phyloP scores from a whole-genome alignment of 2,329 filamentous ascomycete species.

The Trichophyton benhamiae region DNA sequence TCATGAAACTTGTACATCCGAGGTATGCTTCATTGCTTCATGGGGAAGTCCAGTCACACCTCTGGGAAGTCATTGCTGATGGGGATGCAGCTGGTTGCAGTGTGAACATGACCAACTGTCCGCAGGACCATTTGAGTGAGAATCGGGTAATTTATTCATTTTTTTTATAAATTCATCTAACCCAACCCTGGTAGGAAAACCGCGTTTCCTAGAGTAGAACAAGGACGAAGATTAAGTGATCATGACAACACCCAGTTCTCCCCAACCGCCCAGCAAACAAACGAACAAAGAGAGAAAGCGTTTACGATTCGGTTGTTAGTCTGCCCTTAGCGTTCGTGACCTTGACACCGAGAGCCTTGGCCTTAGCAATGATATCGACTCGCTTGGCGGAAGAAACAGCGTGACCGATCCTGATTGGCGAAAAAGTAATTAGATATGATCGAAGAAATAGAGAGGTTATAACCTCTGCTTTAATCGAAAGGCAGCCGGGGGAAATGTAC shows the following conservation, averaged over 20 bases:
- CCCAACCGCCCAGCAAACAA: constrained; percentile 7
- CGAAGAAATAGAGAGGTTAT: not conserved
- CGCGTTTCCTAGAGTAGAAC: constrained; percentile 4
- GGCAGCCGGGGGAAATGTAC: constrained; percentile 49
- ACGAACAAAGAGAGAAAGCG: constrained; percentile 6
- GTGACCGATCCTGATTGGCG: constrained; percentile 67
- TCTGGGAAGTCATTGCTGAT: not conserved
- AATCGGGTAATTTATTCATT: constrained; percentile 5
- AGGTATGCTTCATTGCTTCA: not conserved
- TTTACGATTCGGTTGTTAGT: constrained; percentile 72
- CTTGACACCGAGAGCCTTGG: constrained; percentile 98
- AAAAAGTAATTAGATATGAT: constrained; percentile 22
- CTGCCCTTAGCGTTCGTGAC: constrained; percentile 99
- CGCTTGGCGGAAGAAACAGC: constrained; percentile 97
- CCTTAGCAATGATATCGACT: constrained; percentile 92
- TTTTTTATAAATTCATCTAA: constrained; percentile 3
- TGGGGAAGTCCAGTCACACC: not conserved
- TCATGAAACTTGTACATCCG: not conserved
- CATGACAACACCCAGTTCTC: constrained; percentile 11
- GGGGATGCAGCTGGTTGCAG: not conserved
- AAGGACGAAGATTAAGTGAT: constrained; percentile 8
- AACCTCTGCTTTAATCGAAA: not conserved
- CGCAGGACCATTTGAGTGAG: not conserved
- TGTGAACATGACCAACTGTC: not conserved
- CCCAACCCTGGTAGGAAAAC: constrained; percentile 3